Evolutionary conservation across 1,139 yeast species (phyloP), one percentile per base, ranked within the genome.

Genomic region (Taiozyma sp.): DNA sequence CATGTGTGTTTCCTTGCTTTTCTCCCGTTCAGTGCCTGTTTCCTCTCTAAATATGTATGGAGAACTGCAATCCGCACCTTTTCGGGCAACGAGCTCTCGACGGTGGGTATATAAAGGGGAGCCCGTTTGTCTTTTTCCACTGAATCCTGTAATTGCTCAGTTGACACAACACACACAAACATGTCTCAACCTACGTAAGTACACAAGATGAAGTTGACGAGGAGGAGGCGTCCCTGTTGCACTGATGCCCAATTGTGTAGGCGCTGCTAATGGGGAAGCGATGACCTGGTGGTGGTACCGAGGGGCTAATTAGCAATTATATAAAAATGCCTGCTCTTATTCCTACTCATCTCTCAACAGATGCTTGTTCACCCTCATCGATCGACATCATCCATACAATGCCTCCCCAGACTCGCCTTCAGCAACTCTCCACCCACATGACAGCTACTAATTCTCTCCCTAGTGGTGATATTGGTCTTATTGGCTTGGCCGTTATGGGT

Each of bases 401-500:
- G 57, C 8, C 51, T 39, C 45, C 52, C 38, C 23, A 54, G 34
- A 16, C 27, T 29, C 44, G 53, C 19, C 50, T 47, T 29, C 32
- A 22, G 14, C 52, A 47, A 14, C 49, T 47, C 12, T 38, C 49
- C 12, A 12, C 32, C 14, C 45, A 36, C 28, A 30, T 34, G 16
- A 44, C 52, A 22, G 13, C 13, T 50, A 57, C 63, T 59, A 60
- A 61, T 61, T 44, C 43, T 3, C 8, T 22, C 43, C 60, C 63
- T 53, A 83, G 90, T 72, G 96, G 93, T 81, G 99, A 93, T 85
- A 84, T 93, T 76, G 99, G 98, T 75, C 89, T 93, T 75, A 92
- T 93, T 70, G 99, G 99, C 72, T 83, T 93, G 83, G 99, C 99
- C 87, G 99, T 93, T 65, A 93, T 93, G 99, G 99, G 99, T 75